Percentiles rank a stretch among this genome's conserved stretches.
These are phyloP conservation scores for Colletotrichum echinochloae DNA, from an alignment of 2,329 filamentous ascomycete species.

Conservation along the genomic window DNA sequence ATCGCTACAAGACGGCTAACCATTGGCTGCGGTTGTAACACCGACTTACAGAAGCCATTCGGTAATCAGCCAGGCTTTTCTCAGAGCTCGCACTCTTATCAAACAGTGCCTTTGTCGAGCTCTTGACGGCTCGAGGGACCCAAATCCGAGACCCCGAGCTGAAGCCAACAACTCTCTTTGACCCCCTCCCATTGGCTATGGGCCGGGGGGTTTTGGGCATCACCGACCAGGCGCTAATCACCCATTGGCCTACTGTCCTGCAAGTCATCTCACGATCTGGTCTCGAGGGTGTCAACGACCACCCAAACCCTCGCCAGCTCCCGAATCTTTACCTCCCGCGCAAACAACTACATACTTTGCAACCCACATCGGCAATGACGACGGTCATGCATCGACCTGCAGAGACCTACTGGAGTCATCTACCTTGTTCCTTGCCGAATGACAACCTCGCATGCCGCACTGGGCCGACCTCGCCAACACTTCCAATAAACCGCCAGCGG, in stretches of 20 bases:
- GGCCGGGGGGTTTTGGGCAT: neutral
- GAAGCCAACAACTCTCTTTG: neutral
- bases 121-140: neutral
- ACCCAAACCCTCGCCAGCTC: neutral
- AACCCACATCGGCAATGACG: slow-evolving; percentile 14
- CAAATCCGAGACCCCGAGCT: slow-evolving; percentile 11
- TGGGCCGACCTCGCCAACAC: too few species aligned
- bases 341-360: slow-evolving; percentile 8
- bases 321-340: neutral
- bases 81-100: neutral
- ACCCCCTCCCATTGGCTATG: neutral
- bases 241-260: slow-evolving; percentile 19
- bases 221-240: neutral
- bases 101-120: neutral
- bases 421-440: neutral
- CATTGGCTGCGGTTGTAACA: neutral
- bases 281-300: neutral
- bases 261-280: slow-evolving; percentile 20
- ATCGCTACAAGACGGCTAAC: neutral
- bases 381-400: neutral
- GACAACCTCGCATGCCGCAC: neutral
- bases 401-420: neutral
- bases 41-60: neutral
- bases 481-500: neutral
- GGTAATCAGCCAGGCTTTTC: too few species aligned